Base-by-base conservation (phyloP, 495 filamentous ascomycete genomes). In the Lindgomyces ingoldianus region DNA sequence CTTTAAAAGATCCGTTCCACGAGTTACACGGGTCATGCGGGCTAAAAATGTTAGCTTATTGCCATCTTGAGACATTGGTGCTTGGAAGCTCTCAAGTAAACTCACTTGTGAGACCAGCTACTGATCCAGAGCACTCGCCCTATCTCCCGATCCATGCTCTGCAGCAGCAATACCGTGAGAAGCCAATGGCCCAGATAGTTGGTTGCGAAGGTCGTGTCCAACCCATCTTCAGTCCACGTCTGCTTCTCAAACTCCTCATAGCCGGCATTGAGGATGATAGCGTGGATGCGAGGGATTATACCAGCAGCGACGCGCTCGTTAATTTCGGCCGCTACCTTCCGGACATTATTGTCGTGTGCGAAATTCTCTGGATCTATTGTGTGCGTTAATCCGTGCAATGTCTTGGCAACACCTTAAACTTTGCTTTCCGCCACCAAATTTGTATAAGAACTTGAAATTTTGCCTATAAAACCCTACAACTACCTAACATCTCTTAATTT, bases 101-200 rank as follows among this genome's bases (percentile, higher is more conserved):
- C 53, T 44, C 53, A 57, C 53, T 57, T 44, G 33, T 57, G 53
- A 25, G 30, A 42, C 53, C 29, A 42, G 36, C 53, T 44, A 44
- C 53, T 44, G 12, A 57, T 44, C 29, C 29, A 42, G 30, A 57
- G 9, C 30, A 57, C 30, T 44, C 53, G 29, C 18, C 53, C 53
- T 22, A 44, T 18, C 36, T 57, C 53, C 3, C 36, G 30, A 57
- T 57, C 53, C 53, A 57, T 57, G n/a, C 53, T 57, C 53, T 57
- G 53, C 22, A 57, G 53, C 33, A 57, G 26, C 36, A 57, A 44
- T 25, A 57, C n/a, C 30, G 53, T 57, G 16, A 57, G 53, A 14
- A 57, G 30, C 53, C 53, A 57, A 44, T 57, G 53, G 30, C 53
- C 53, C 2, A 57, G 53, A 57, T 57, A 57, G 30, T 57, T 57